These are phyloP conservation scores for Lasiosphaeria hispida DNA, from an alignment of 495 filamentous ascomycete species.

Conservation along the genomic window DNA sequence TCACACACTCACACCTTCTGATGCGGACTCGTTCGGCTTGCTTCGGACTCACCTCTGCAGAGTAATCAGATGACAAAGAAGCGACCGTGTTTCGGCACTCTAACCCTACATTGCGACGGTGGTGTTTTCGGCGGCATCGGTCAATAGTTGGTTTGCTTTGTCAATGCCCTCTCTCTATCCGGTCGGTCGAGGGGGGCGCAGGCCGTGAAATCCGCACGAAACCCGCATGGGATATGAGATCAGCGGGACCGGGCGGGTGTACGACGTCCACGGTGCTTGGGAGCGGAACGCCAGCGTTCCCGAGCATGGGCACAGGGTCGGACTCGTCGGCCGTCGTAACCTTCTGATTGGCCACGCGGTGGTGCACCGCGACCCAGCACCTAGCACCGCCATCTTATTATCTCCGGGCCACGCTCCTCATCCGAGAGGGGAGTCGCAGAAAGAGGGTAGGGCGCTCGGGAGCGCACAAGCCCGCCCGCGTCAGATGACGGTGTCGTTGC, in stretches of 20 bases:
- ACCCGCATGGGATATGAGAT: too few relatives aligned
- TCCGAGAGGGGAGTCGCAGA: not conserved
- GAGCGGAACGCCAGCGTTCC: too few relatives aligned
- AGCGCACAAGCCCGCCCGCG: not conserved
- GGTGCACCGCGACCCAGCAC: too few relatives aligned
- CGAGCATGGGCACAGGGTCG: not conserved
- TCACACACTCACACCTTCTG: not conserved
- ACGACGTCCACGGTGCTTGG: too few relatives aligned
- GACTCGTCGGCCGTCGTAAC: not conserved
- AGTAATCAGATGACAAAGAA: slow-evolving; percentile 10
- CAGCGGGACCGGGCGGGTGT: too few relatives aligned
- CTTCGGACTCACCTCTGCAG: not conserved
- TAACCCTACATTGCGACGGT: not conserved
- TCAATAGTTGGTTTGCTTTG: too few relatives aligned
- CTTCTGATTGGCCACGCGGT: too few relatives aligned
- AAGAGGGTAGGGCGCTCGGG: not conserved
- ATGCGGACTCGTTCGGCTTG: not conserved
- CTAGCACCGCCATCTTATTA: not conserved
- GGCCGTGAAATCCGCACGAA: too few relatives aligned
- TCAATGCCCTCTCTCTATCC: too few relatives aligned
- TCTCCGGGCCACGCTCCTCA: not conserved
- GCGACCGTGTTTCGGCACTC: not conserved
- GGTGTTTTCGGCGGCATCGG: not conserved
- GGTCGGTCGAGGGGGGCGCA: too few relatives aligned
- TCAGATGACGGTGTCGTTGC: not conserved